Base-by-base conservation (phyloP, 768 basidiomycete species). In the Mrakia gelida region DNA sequence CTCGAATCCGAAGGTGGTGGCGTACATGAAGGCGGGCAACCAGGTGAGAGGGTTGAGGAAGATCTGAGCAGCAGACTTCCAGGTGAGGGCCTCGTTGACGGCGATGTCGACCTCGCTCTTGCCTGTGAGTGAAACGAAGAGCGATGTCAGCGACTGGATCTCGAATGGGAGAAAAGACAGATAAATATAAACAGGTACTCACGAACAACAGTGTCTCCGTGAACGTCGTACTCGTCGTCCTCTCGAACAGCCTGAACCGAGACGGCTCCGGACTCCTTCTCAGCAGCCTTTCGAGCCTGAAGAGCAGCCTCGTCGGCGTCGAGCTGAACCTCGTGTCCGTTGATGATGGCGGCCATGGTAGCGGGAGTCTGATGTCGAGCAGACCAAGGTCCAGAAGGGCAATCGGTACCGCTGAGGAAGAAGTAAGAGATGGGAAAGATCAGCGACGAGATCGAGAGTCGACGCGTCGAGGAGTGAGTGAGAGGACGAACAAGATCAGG, bases 1-100 rank as follows among this genome's bases (percentile, higher is more conserved):
- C 82, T 90, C 89, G 67, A 87, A 86, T 0, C 89, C 89, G 80
- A 90, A 90, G 3, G 89, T 88, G 0, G 87, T 87, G 54, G 87
- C 79, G 79, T 90, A 90, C 18, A 87, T 87, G 13, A 89, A 81
- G 0, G 87, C 83, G 0, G 89, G 89, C 3, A 90, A 85, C 88
- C 89, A 89, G 1, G 89, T 89, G 18, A 88, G 79, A 0, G 88
- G 88, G 75, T 80, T 86, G 28, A 79, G 16, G 34, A 88, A 34
- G 71, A 89, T 85, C 59, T 80, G 75, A 28, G 80, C 11, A 21
- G 86, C 85, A 2, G 82, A 77, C 49, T 81, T 80, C 54, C 80
- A 32, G 2, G 88, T 87, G 28, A 88, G 82, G 43, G 85, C 81
- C 80, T 88, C 83, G 82, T 87, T 87, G 34, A 88, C 84, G 18